These are phyloP conservation scores for Aspergillus eucalypticola DNA, from an alignment of 2,329 filamentous ascomycete species.

Conservation along the genomic window DNA sequence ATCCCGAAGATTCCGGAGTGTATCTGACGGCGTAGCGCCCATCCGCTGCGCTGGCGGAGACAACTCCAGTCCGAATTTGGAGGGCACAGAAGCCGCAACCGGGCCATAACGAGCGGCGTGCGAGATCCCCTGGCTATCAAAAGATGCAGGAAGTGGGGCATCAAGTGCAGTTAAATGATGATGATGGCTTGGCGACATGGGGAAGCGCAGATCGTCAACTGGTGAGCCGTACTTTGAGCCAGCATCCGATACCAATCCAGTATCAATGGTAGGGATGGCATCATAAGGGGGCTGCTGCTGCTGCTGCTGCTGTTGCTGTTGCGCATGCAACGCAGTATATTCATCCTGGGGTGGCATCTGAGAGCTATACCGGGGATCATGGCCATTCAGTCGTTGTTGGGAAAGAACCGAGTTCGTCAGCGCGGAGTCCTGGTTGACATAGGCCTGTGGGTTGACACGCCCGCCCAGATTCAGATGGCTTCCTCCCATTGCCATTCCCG, in stretches of 20 bases:
- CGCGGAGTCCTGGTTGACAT: conserved; percentile 67
- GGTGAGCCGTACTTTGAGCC: conserved; percentile 79
- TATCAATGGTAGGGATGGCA: conserved; percentile 58
- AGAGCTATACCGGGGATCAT: conserved; percentile 48
- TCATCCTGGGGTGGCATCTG: conserved; percentile 47
- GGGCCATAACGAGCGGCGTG: conserved; percentile 87
- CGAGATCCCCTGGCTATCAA: conserved; percentile 93
- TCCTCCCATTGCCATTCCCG: conserved; percentile 52
- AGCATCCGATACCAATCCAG: conserved; percentile 59
- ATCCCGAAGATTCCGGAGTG: conserved; percentile 62
- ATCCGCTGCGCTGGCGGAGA: conserved; percentile 73
- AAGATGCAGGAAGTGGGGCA: conserved; percentile 87
- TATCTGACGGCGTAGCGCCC: conserved; percentile 62
- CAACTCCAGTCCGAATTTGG: conserved; percentile 79
- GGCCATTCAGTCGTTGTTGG: conserved; percentile 58
- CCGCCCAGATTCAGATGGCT: conserved; percentile 65
- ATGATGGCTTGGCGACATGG: conserved; percentile 71
- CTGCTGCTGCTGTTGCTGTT: conserved; percentile 31
- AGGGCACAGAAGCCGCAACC: conserved; percentile 88
- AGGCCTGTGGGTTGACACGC: conserved; percentile 65
- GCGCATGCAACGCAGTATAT: conserved; percentile 43
- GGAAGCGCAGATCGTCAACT: conserved; percentile 72
- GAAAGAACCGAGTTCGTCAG: conserved; percentile 72
- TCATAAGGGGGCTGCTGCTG: conserved; percentile 48
- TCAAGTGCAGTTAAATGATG: conserved; percentile 85